Percentiles rank a stretch among this genome's conserved stretches.
Conservation (phyloP, 2,329 filamentous ascomycete genomes). For the Monilinia fructigena region DNA sequence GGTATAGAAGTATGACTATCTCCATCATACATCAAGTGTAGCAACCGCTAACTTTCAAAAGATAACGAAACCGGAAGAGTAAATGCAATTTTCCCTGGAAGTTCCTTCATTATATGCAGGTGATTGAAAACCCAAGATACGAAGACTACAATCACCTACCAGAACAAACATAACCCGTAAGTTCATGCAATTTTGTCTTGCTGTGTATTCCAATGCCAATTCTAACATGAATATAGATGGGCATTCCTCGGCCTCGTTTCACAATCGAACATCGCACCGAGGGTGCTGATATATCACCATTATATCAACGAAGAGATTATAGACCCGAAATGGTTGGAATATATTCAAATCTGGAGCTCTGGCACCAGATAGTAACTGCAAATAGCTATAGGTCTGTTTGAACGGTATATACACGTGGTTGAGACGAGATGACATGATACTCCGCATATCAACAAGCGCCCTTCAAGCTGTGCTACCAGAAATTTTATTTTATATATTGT, state of each 20-base stretch:
- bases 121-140: constrained; percentile 44
- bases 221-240: constrained; percentile 11
- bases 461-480: no score
- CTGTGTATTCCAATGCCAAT: not conserved
- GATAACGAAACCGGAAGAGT: constrained; percentile 49
- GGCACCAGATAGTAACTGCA: not conserved
- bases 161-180: constrained; percentile 26
- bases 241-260: constrained; percentile 20
- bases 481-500: no score
- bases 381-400: no score
- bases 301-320: constrained; percentile 17
- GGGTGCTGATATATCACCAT: constrained; percentile 15
- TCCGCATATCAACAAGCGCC: no score
- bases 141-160: constrained; percentile 48
- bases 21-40: not conserved
- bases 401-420: no score
- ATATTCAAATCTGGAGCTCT: constrained; percentile 11
- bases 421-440: no score
- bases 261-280: constrained; percentile 12
- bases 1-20: constrained; percentile 32
- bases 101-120: constrained; percentile 50
- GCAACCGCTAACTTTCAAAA: constrained; percentile 3
- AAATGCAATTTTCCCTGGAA: constrained; percentile 51
- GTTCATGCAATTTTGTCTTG: not conserved
- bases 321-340: constrained; percentile 15